Conservation (phyloP, 1,284 basidiomycete species). For the Rhodotorula sp. region DNA sequence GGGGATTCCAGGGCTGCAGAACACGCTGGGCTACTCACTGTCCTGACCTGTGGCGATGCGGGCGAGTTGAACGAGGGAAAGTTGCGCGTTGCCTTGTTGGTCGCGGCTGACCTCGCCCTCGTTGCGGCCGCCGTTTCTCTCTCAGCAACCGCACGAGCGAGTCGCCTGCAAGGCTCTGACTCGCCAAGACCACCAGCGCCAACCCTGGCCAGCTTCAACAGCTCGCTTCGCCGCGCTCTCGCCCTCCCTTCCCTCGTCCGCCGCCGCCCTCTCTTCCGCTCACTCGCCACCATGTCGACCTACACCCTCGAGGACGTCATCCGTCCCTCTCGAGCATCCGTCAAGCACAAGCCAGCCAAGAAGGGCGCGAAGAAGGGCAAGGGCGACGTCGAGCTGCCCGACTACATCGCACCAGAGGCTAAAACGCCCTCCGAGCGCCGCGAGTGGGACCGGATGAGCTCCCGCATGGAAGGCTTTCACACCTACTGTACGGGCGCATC, state of each 20-base stretch:
- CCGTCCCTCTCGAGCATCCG: constrained; percentile 14
- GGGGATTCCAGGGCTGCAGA: too few relatives aligned
- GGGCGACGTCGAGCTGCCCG: constrained; percentile 15
- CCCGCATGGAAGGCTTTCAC: constrained; percentile 14
- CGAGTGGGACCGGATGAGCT: constrained; percentile 32
- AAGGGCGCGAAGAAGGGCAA: constrained; percentile 2
- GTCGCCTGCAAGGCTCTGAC: too few relatives aligned
- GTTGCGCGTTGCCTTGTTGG: too few relatives aligned
- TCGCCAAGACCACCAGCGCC: too few relatives aligned
- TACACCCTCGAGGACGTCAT: constrained; percentile 22
- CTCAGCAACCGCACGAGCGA: too few relatives aligned
- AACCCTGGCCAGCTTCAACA: constrained; percentile 10
- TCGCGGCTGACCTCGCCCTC: too few relatives aligned
- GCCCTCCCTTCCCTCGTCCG: not conserved
- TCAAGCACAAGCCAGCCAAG: not conserved
- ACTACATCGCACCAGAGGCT: constrained; percentile 27
- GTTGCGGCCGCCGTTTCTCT: too few relatives aligned
- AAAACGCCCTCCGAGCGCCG: constrained; percentile 32
- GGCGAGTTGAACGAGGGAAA: too few relatives aligned
- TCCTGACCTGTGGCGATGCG: too few relatives aligned
- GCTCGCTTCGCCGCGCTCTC: not conserved
- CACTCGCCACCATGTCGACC: constrained; percentile 7
- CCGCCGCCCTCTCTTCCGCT: not conserved
- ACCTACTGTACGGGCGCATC: not conserved
- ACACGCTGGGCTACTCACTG: too few relatives aligned